A percentile compares a stretch with the other conserved stretches of the same genome.
Evolutionary conservation across 202 grass and related monocot genomes (phyloP).

Genomic region (Elaeis oleifera): DNA sequence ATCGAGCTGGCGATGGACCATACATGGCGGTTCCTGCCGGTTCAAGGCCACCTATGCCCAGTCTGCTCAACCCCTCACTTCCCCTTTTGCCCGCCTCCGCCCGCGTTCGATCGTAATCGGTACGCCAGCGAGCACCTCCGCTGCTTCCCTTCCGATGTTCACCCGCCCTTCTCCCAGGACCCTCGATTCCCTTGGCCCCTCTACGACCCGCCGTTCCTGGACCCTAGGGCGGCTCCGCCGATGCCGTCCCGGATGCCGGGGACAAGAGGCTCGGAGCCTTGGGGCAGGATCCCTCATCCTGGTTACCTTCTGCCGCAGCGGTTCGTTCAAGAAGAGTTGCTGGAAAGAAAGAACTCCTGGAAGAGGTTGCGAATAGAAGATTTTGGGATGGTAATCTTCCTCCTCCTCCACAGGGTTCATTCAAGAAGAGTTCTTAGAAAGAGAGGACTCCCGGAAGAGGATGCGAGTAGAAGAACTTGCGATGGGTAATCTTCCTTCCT

Average conservation of each 20-base stretch:
- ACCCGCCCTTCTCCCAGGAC: conserved; percentile 30
- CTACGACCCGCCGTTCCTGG: conserved; percentile 24
- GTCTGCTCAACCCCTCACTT: conserved; percentile 61
- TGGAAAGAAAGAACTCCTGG: conserved; percentile 27
- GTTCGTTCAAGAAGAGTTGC: conserved; percentile 30
- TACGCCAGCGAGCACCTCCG: conserved; percentile 13
- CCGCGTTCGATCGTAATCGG: conserved; percentile 2
- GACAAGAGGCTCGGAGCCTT: not conserved
- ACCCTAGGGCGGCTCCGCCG: conserved; percentile 14
- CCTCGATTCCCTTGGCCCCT: conserved; percentile 29
- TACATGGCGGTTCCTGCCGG: conserved; percentile 37
- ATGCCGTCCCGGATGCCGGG: not conserved
- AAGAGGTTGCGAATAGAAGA: conserved; percentile 87
- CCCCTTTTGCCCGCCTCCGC: conserved; percentile 3
- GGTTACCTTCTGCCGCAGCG: not conserved
- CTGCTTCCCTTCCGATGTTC: too few relatives aligned
- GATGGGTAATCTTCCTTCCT: conserved; percentile 22
- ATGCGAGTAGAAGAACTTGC: conserved; percentile 60
- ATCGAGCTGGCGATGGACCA: conserved; percentile 39
- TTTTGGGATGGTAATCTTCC: too few relatives aligned
- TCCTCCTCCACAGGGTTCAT: not conserved
- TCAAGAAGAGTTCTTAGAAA: conserved; percentile 30
- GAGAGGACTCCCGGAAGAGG: conserved; percentile 48
- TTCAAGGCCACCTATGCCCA: conserved; percentile 43
- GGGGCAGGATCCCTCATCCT: not conserved